Evolutionary conservation across 257 asterid genomes (phyloP).

Genomic region (Solanum paucissectum): DNA sequence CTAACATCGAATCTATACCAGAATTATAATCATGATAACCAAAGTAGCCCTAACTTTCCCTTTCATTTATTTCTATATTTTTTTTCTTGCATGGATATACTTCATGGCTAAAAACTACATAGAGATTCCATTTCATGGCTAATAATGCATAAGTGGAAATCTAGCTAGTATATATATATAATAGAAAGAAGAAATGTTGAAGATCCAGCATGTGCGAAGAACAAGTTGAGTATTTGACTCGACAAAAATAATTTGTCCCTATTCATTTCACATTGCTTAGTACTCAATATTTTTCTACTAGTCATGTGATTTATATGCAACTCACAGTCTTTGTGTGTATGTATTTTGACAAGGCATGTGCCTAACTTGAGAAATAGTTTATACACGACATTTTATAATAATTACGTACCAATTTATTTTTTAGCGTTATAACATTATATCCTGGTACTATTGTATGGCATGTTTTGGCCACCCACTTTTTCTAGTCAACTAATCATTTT

Average conservation of each 20-base stretch:
- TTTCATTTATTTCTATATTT: neutral
- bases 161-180: neutral
- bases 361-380: neutral
- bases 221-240: neutral
- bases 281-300: neutral
- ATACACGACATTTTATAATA: neutral
- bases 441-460: neutral
- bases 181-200: neutral
- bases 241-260: neutral
- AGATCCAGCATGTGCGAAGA: neutral
- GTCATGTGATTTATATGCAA: neutral
- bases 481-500: neutral
- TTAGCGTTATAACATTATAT: neutral
- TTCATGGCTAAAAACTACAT: neutral
- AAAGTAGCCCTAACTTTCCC: neutral
- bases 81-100: neutral
- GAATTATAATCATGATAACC: neutral
- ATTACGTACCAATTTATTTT: neutral
- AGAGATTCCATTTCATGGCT: neutral
- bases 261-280: neutral
- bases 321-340: neutral
- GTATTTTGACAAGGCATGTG: constrained; percentile 3
- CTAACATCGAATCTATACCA: neutral
- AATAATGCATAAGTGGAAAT: neutral
- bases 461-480: constrained; percentile 2